Conservation (phyloP, 768 basidiomycete genomes). For the Imleria badia region DNA sequence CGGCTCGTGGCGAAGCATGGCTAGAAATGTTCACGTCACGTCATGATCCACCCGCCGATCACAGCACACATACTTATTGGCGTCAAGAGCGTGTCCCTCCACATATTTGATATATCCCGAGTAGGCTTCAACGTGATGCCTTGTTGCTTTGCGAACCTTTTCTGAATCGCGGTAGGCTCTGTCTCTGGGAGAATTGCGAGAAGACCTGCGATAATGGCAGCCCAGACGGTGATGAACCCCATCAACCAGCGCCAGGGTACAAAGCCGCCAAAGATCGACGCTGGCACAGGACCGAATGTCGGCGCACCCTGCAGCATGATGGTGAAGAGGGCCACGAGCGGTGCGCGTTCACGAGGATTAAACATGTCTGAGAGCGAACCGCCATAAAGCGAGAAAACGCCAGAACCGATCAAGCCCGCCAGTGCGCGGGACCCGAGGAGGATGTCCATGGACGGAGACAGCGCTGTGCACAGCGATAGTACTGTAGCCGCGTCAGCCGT, state of each 20-base stretch:
- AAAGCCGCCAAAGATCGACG: constrained; percentile 20
- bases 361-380: constrained; percentile 33
- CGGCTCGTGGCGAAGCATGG: constrained; percentile 25
- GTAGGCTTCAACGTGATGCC: not conserved
- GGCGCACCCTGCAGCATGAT: constrained; percentile 31
- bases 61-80: constrained; percentile 24
- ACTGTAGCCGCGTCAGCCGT: constrained; percentile 15
- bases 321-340: constrained; percentile 31
- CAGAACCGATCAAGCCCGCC: constrained; percentile 25
- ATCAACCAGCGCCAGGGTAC: constrained; percentile 29
- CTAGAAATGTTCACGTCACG: constrained; percentile 8
- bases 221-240: constrained; percentile 27
- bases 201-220: constrained; percentile 15
- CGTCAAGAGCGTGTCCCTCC: constrained; percentile 23
- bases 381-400: constrained; percentile 30
- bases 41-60: not conserved
- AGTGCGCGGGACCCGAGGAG: constrained; percentile 21
- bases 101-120: constrained; percentile 10
- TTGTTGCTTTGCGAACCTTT: constrained; percentile 13
- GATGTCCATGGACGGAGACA: constrained; percentile 23
- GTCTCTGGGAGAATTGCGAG: constrained; percentile 26
- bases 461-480: constrained; percentile 21
- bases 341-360: constrained; percentile 26
- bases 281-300: constrained; percentile 28
- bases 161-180: constrained; percentile 20